Evolutionary conservation across 73 alveolate genomes (phyloP), one percentile per base, ranked within the genome.

Genomic region (Paramecium octaurelia): DNA sequence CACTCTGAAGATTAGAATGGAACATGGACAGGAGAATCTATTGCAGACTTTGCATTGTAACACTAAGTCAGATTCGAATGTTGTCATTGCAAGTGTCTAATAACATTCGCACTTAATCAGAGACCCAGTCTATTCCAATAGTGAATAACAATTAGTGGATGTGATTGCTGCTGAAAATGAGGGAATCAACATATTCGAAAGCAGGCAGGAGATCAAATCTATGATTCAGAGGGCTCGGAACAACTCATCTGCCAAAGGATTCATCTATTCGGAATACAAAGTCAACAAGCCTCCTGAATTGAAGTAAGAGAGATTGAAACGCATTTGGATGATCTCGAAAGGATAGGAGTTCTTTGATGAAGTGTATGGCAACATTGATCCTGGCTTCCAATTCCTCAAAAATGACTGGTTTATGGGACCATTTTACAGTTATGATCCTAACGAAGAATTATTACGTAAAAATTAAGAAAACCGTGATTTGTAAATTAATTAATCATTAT

Each of bases 341-440:
- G 94, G 91, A 23, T 70, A 70, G 18, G 59, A 88, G 20, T 69
- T 88, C 38, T 88, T 23, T 70, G 94, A 88, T 31, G 87, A 88
- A 24, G 76, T 88, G 0, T 88, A 70, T 88, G 94, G 94, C 1
- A 48, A 69, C 24, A 88, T 58, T 8, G 94, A 88, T 36, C 57
- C 59, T 20, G 94, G 92, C 4, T 16, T 34, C 18, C 44, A 88
- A 50, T 88, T 88, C 40, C 91, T 76, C 6, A 34, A 69, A 34
- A 88, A 88, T 70, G 94, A 88, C 48, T 88, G 94, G 91, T 88
- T 88, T 88, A 68, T 88, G 91, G 94, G 93, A 4, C 94, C 94
- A 0, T 70, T 70, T 42, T 70, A 88, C 18, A 88, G 94, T 69
- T 88, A 88, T 50, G 94, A 88, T 71, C 60, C 36, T 1, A 88